Percentiles rank a stretch among this genome's conserved stretches.
phyloP scores from a whole-genome alignment of 2,329 filamentous ascomycete genomes.

The Alternaria angustiovoidea region DNA sequence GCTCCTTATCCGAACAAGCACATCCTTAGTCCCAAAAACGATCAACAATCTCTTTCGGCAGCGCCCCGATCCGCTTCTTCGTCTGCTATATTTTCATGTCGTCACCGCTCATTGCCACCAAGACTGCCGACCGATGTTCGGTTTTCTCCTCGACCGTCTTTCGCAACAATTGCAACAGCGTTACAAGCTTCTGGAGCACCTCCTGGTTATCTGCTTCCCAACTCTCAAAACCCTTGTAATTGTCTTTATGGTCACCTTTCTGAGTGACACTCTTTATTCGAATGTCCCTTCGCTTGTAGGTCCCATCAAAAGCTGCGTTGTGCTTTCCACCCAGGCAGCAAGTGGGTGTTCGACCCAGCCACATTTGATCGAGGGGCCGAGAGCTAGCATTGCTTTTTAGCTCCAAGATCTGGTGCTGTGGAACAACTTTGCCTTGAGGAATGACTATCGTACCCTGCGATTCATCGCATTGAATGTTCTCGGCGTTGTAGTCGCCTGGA shows the following conservation, averaged over 20 bases:
- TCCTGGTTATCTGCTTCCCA: not conserved
- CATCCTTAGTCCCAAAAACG: not conserved
- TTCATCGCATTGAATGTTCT: not conserved
- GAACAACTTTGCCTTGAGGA: not conserved
- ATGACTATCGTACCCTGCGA: not conserved
- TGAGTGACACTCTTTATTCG: not conserved
- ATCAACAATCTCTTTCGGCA: not conserved
- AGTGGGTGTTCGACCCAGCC: not conserved
- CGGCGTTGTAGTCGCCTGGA: not conserved
- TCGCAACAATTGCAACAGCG: not conserved
- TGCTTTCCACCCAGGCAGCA: not conserved
- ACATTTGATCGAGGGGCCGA: not conserved
- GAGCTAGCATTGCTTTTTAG: not conserved
- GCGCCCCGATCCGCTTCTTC: not conserved
- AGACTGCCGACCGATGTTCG: not conserved
- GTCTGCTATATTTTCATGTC: not conserved
- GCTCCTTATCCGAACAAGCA: not conserved
- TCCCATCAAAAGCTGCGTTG: not conserved
- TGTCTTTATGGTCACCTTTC: not conserved
- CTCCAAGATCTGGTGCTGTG: not conserved
- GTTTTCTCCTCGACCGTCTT: not conserved
- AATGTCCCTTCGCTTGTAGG: not conserved
- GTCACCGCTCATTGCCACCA: not conserved
- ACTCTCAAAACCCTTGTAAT: not conserved
- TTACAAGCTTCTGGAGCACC: not conserved